These are phyloP conservation scores for Stylosanthes scabra DNA, from an alignment of 331 rosid genomes.

Conservation along the genomic window DNA sequence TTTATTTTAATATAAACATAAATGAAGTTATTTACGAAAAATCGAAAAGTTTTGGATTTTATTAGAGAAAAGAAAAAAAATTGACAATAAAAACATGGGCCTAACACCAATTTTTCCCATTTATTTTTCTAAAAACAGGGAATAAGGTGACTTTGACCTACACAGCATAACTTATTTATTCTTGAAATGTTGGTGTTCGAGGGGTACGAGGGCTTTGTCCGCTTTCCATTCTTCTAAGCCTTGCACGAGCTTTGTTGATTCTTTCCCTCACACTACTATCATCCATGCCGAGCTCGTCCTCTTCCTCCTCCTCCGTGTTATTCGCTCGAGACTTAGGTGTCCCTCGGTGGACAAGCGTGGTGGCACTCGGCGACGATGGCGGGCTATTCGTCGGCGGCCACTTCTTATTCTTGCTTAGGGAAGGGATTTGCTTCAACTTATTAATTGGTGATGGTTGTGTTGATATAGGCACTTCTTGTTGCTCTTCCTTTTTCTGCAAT, in stretches of 20 bases:
- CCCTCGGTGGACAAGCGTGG: constrained; percentile 24
- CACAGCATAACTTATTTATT: constrained; percentile 3
- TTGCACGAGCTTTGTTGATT: constrained; percentile 49
- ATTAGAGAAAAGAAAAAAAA: neutral
- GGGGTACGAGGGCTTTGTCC: constrained; percentile 36
- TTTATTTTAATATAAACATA: too few species aligned
- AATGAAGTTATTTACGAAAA: too few species aligned
- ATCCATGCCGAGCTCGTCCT: neutral
- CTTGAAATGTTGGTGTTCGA: constrained; percentile 16
- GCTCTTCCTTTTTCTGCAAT: constrained; percentile 47
- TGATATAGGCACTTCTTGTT: neutral
- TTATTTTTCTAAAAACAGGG: neutral
- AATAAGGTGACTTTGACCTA: neutral
- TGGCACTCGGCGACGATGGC: constrained; percentile 41
- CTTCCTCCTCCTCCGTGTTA: constrained; percentile 17
- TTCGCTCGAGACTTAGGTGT: constrained; percentile 28
- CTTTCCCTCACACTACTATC: constrained; percentile 33
- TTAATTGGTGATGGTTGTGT: neutral
- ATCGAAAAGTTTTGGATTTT: neutral
- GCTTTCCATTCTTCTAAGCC: constrained; percentile 55
- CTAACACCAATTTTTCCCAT: neutral
- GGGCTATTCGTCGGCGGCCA: constrained; percentile 47
- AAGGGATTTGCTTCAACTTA: constrained; percentile 41
- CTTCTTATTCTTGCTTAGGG: constrained; percentile 46
- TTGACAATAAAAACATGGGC: neutral